Conservation (phyloP, 306 rosid genomes). For the Vachellia collinsii region DNA sequence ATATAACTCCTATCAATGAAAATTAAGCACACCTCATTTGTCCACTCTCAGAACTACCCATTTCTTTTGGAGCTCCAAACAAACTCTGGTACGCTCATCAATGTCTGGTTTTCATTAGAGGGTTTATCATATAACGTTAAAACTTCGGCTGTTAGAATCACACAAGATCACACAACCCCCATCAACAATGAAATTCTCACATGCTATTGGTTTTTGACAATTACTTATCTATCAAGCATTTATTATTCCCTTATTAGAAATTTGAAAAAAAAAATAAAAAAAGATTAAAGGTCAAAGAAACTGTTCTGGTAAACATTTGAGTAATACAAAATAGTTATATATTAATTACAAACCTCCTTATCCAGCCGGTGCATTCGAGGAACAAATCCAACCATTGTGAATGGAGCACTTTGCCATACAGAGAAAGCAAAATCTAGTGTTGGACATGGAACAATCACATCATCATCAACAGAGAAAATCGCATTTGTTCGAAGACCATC, state of each 20-base stretch:
- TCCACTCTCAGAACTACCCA: not conserved
- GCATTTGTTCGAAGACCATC: slow-evolving; percentile 44
- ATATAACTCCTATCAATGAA: not conserved
- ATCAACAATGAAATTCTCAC: not conserved
- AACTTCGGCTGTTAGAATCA: slow-evolving; percentile 25
- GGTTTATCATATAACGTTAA: slow-evolving; percentile 7
- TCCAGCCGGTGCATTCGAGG: slow-evolving; percentile 69
- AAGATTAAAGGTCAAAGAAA: not conserved
- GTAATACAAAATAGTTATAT: not conserved
- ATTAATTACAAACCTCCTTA: slow-evolving; percentile 46
- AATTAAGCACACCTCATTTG: not conserved
- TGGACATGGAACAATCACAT: slow-evolving; percentile 52
- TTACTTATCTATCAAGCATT: not conserved
- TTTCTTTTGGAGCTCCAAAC: slow-evolving; percentile 6
- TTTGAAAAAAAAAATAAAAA: not conserved
- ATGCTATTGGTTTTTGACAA: not conserved
- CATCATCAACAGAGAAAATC: slow-evolving; percentile 63
- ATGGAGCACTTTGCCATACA: slow-evolving; percentile 58
- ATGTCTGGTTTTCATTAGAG: slow-evolving; percentile 10
- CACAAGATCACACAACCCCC: not conserved
- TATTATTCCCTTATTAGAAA: not conserved
- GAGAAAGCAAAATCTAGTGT: slow-evolving; percentile 60
- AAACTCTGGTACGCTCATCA: not conserved
- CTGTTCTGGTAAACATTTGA: slow-evolving; percentile 10
- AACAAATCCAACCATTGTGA: slow-evolving; percentile 65